Base-by-base conservation (phyloP, 2,329 filamentous ascomycete genomes). In the Tolypocladium endophyticum region DNA sequence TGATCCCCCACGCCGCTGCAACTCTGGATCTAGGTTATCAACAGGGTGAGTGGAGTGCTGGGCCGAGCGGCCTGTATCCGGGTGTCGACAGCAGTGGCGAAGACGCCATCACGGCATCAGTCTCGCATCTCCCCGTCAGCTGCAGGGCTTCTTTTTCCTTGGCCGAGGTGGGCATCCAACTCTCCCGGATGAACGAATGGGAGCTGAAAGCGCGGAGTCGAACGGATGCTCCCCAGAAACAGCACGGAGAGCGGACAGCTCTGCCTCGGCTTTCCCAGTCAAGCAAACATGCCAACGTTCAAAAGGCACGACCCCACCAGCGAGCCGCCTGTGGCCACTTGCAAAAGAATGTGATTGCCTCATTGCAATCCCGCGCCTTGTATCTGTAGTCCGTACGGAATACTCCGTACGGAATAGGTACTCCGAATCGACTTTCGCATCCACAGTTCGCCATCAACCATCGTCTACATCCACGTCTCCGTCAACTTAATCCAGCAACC, bases 381-480 rank as follows among this genome's bases (percentile, higher is more conserved):
- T 23, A 36, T 35, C 33, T 9, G 38, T 20, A 39, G 38, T 18
- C 38, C 38, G 16, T 39, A 20, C 38, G 30, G 30, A 33, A 33
- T 8, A 33, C 8, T 33, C 14, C 20, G 39, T n/a, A 43, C 39
- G 39, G 39, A 43, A 20, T 20, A 36, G 35, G 35, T 36, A 43
- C 39, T 43, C 39, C 20, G 39, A n/a, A 14, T 7, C 23, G 14
- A 18, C 45, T 8, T 30, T 25, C 16, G 7, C 47, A 33, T 52
- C 20, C 28, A 28, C 28, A 25, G 11, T 47, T 47, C 14, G 39
- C 6, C 7, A n/a, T n/a, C 20, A 28, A 1, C 23, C 3, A 2
- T 3, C 47, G 33, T 50, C 56, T 58, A 61, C 25, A 53, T 28
- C 30, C 53, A 56, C 59, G 55, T 59, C 57, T 53, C 41, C 54